Conservation (phyloP, 768 basidiomycete species). For the Calocera viscosa region DNA sequence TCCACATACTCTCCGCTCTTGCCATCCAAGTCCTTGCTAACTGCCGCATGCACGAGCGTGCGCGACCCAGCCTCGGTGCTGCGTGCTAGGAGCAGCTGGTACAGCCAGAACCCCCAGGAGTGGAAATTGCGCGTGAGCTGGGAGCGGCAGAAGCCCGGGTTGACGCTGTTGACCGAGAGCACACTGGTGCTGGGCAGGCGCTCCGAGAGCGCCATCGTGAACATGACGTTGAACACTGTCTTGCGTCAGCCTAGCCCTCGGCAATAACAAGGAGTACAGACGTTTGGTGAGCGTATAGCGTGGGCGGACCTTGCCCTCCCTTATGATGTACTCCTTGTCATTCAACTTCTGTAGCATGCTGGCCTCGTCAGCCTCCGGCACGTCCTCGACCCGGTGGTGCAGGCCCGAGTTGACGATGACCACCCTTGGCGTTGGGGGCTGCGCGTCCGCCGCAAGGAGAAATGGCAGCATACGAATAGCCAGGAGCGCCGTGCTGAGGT, state of each 20-base stretch:
- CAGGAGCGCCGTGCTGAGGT: conserved; percentile 33
- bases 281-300: neutral
- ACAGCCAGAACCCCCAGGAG: neutral
- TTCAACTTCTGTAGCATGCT: conserved; percentile 28
- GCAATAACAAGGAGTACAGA: neutral
- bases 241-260: neutral
- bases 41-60: conserved; percentile 10
- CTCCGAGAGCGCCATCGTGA: conserved; percentile 10
- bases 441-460: conserved; percentile 30
- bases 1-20: conserved; percentile 8
- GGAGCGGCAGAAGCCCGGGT: conserved; percentile 14
- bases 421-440: conserved; percentile 27
- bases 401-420: conserved; percentile 37
- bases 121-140: conserved; percentile 7
- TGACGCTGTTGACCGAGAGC: conserved; percentile 9
- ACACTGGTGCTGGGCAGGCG: neutral
- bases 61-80: conserved; percentile 12
- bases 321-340: neutral
- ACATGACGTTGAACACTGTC: conserved; percentile 14
- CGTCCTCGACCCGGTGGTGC: conserved; percentile 24
- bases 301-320: neutral
- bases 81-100: neutral
- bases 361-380: conserved; percentile 19
- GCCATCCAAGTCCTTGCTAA: neutral
- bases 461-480: conserved; percentile 34